Conservation (phyloP, 495 filamentous ascomycete genomes). For the Rhizodiscina lignyota region DNA sequence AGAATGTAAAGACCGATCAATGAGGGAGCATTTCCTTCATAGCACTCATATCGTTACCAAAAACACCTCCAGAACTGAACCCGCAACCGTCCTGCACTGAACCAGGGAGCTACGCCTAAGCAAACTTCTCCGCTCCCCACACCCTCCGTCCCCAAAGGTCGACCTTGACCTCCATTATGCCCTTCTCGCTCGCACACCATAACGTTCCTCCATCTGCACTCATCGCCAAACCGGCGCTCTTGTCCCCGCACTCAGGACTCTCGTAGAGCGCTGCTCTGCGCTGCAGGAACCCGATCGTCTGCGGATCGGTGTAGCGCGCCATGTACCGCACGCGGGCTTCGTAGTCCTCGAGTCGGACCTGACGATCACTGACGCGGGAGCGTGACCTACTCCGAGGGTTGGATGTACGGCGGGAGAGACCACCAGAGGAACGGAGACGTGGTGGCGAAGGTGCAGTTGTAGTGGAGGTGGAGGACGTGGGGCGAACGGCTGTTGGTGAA, state of each 20-base stretch:
- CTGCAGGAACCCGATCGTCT: slow-evolving; percentile 9
- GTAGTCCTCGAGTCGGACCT: neutral
- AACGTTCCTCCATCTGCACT: slow-evolving; percentile 21
- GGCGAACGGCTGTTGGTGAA: too few relatives aligned
- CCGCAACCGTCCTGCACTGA: too few relatives aligned
- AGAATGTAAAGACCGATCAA: too few relatives aligned
- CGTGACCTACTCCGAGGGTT: neutral
- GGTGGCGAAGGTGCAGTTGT: too few relatives aligned
- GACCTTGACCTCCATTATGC: neutral
- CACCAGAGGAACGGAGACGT: neutral
- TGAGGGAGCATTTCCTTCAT: too few relatives aligned
- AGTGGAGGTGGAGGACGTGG: too few relatives aligned
- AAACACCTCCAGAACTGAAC: too few relatives aligned
- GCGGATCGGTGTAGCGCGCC: slow-evolving; percentile 17
- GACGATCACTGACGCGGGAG: neutral
- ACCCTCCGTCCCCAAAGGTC: neutral
- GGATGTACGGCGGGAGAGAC: neutral
- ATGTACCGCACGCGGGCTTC: slow-evolving; percentile 9
- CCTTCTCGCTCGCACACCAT: slow-evolving; percentile 8
- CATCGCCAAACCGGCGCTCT: slow-evolving; percentile 23
- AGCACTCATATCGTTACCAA: too few relatives aligned
- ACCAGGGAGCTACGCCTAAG: too few relatives aligned
- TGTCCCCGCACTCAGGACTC: slow-evolving; percentile 7
- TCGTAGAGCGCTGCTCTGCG: slow-evolving; percentile 1
- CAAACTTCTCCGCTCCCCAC: neutral